These are phyloP conservation scores for Halophytophthora batemanensis DNA, from an alignment of 352 stramenopile species.

Conservation along the genomic window DNA sequence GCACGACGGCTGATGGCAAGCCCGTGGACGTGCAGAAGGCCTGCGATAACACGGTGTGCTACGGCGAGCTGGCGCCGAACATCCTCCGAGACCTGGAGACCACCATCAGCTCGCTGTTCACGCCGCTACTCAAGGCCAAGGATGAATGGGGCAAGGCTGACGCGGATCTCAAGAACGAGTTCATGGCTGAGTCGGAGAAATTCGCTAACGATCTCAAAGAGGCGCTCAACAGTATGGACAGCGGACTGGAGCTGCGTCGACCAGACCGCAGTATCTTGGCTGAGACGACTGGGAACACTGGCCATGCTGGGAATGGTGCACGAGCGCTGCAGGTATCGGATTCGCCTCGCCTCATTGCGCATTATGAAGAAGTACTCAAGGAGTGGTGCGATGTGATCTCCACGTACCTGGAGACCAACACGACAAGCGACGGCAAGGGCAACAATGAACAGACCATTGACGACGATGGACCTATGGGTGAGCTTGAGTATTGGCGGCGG, in stretches of 20 bases:
- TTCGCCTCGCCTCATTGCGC: constrained; percentile 88
- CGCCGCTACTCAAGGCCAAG: constrained; percentile 90
- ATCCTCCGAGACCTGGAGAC: constrained; percentile 80
- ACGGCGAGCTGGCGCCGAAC: constrained; percentile 82
- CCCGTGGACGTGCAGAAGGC: constrained; percentile 66
- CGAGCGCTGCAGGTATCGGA: constrained; percentile 72
- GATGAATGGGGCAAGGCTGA: constrained; percentile 96
- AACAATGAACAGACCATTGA: constrained; percentile 70
- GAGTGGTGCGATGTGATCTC: constrained; percentile 97
- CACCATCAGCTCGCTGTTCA: constrained; percentile 85
- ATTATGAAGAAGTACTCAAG: constrained; percentile 96
- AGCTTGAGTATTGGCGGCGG: constrained; percentile 96
- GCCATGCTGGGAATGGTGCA: constrained; percentile 35
- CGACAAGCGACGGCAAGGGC: constrained; percentile 54
- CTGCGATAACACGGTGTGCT: constrained; percentile 79
- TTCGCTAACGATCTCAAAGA: constrained; percentile 94
- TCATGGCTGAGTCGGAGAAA: constrained; percentile 94
- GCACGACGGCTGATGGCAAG: constrained; percentile 68
- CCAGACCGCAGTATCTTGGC: constrained; percentile 77
- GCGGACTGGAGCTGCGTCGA: constrained; percentile 90
- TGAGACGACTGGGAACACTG: constrained; percentile 46
- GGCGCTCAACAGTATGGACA: constrained; percentile 94
- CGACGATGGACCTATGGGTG: constrained; percentile 92
- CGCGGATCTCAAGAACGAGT: constrained; percentile 89
- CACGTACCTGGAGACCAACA: constrained; percentile 91